Base-by-base conservation (phyloP, 2,329 filamentous ascomycete species). In the Raffaelea deltoideospora region DNA sequence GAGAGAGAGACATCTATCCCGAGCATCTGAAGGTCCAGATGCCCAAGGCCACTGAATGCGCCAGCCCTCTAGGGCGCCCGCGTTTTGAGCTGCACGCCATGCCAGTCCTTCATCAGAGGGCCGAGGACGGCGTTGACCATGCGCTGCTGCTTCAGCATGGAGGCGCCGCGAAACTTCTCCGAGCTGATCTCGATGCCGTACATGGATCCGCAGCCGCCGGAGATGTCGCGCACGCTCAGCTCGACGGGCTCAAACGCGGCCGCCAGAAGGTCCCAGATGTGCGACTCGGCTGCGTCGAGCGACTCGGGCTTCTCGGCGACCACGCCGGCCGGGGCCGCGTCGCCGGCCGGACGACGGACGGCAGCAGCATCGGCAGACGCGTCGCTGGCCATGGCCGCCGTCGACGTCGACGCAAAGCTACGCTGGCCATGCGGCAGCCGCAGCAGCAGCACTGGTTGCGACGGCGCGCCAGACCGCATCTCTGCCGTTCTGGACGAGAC, bases 181-280 rank as follows among this genome's bases (percentile, higher is more conserved):
- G 79, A 82, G 33, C 75, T 69, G 45, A 90, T 76, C 49, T 87
- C 78, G 46, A 92, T 79, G 38, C 76, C 79, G 59, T 90, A 90
- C 84, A 90, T 90, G 51, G 76, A 82, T 10, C 83, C 83, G 58
- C 83, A 92, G 22, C 83, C 83, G 40, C 84, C 83, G 19, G 78
- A 84, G 35, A 90, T 73, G 58, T 92, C 83, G 53, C 79, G 77
- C 10, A 90, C 80, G 55, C 75, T 56, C 20, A 76, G 55, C 40
- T 66, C 55, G 0, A 63, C 63, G 1, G 70, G 69, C 2, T 53
- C 44, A 38, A 74, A 68, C 48, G 66, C 66, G 7, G 56, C 55
- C 15, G 54, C 45, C 36, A 75, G 58, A 34, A 63, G 57, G 40
- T 69, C 63, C 59, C 71, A 78, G 47, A 80, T 69, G 41, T 63